Base-by-base conservation (phyloP, 1,139 yeast genomes). In the Pichia sp. region DNA sequence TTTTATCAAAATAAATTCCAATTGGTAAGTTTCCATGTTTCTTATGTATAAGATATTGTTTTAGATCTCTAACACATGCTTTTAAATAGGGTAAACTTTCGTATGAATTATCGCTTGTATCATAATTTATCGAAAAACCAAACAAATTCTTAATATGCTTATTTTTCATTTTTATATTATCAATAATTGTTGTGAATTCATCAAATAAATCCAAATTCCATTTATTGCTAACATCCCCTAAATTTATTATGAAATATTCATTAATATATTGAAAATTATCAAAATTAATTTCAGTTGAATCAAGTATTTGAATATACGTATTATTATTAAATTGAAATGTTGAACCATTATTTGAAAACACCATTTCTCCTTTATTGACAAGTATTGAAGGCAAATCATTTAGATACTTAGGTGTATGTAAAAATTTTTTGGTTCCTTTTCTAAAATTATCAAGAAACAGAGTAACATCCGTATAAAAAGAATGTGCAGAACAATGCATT, bases 51-150 rank as follows among this genome's bases (percentile, higher is more conserved):
- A 81, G 73, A 56, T 80, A 76, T 15, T 56, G 50, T 56, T 80
- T 81, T 37, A 70, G 60, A 58, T 80, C 86, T 56, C 86, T 67
- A 4, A 80, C 70, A 1, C 85, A 77, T 0, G 85, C 82, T 59
- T 77, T 79, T 11, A 80, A 80, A 63, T 76, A 80, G 0, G 86
- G 81, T 11, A 82, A 72, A 1, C 81, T 76, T 47, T 70, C 68
- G 1, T 61, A 64, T 3, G 68, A 53, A 50, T 68, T 61, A 53
- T 72, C 38, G 9, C 27, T 25, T 1, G 29, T 22, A 15, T 45
- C 34, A 3, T 48, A 40, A 15, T 48, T 47, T 6, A 57, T 48
- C 3, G 52, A 51, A 35, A 44, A 54, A 1, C 61, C 62, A 27
- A 57, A 35, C 18, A 58, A 38, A 16, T 48, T 52, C 16, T 42